These are phyloP conservation scores for Flaveria sonorensis DNA, from an alignment of 129 eudicot genomes.

Conservation along the genomic window DNA sequence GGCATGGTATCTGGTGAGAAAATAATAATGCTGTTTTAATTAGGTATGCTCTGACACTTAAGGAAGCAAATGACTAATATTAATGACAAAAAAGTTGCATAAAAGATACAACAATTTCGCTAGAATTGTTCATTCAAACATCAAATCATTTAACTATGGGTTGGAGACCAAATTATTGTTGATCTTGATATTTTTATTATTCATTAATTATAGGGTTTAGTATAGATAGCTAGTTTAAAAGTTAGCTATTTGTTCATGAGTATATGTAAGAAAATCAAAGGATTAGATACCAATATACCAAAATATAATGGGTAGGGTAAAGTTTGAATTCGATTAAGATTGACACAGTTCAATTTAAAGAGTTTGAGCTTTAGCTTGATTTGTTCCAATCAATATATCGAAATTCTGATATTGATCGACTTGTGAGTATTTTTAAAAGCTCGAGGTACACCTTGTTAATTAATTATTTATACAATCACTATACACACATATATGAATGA, in stretches of 20 bases:
- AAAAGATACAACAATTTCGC: not conserved
- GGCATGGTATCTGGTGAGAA: not conserved
- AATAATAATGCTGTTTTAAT: not conserved
- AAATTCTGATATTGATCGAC: too few species aligned
- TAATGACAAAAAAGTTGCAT: not conserved
- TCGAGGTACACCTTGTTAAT: too few species aligned
- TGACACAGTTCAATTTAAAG: too few species aligned
- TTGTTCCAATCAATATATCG: too few species aligned
- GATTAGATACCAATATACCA: too few species aligned
- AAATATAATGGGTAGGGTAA: too few species aligned
- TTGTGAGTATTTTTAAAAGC: too few species aligned
- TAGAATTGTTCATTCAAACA: not conserved
- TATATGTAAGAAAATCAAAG: too few species aligned
- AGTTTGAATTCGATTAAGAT: too few species aligned
- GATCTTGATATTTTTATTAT: not conserved
- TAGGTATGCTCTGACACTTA: not conserved
- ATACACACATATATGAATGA: too few species aligned
- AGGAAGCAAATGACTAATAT: not conserved
- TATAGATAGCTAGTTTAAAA: not conserved
- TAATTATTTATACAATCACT: too few species aligned
- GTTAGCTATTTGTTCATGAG: not conserved
- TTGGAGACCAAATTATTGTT: not conserved
- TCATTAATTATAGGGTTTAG: not conserved
- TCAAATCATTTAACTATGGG: not conserved
- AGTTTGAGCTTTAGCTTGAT: too few species aligned